Conservation (phyloP, 495 filamentous ascomycete genomes). For the Collariella sp. region DNA sequence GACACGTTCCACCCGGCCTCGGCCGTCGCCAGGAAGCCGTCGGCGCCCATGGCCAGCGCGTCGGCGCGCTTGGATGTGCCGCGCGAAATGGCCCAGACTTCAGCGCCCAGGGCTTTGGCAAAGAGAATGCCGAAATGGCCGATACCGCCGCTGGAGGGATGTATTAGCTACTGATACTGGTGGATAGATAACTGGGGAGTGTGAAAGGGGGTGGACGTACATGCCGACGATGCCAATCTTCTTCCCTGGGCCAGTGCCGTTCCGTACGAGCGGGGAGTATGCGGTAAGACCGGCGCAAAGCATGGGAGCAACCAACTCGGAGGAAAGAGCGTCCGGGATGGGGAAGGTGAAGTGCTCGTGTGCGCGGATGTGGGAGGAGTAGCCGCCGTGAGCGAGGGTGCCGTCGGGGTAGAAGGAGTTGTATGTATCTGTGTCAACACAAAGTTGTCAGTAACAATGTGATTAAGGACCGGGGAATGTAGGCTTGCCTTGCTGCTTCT, state of each 20-base stretch:
- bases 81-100: conserved; percentile 60
- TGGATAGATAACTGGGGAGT: background rate
- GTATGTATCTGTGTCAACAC: conserved; percentile 20
- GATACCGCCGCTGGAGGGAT: conserved; percentile 45
- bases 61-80: conserved; percentile 25
- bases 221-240: conserved; percentile 50
- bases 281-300: conserved; percentile 72
- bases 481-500: conserved; percentile 40
- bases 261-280: conserved; percentile 58
- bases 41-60: background rate
- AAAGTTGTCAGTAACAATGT: background rate
- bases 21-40: background rate
- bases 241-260: conserved; percentile 56
- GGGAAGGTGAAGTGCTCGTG: conserved; percentile 70
- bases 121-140: conserved; percentile 29
- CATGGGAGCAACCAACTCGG: conserved; percentile 61
- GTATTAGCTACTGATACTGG: background rate
- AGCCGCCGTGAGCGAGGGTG: conserved; percentile 31
- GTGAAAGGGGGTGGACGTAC: background rate
- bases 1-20: background rate
- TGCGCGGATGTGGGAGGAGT: conserved; percentile 52
- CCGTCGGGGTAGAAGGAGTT: conserved; percentile 26
- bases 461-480: too few relatives aligned
- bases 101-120: background rate
- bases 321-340: conserved; percentile 61